phyloP scores from a whole-genome alignment of 371 early-diverging fungal species.

The Batkoa obscura region DNA sequence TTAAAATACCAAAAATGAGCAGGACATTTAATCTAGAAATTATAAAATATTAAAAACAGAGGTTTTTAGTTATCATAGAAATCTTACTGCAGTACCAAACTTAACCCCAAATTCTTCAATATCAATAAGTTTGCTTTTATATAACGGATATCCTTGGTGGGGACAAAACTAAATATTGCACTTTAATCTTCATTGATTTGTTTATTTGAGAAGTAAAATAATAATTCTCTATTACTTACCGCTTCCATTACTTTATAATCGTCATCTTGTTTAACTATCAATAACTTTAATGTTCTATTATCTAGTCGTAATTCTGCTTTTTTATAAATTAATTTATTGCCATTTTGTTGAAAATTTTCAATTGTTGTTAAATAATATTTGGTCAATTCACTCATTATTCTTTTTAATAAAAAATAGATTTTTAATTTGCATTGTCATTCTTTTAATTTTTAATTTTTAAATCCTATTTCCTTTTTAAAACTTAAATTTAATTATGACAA shows the following conservation, averaged over 20 bases:
- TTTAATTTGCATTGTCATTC: no score
- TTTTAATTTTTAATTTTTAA: no score
- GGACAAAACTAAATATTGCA: background rate
- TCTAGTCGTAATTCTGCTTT: background rate
- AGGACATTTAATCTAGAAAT: conserved; percentile 2
- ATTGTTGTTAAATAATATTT: no score
- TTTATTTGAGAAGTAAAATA: background rate
- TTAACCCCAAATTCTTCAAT: background rate
- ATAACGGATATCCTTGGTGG: background rate
- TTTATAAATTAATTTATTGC: background rate
- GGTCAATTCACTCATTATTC: no score
- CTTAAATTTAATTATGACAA: no score
- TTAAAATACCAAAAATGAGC: background rate
- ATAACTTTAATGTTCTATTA: background rate
- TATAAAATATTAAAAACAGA: background rate
- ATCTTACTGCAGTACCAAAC: background rate
- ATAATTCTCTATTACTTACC: background rate
- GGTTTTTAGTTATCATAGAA: background rate
- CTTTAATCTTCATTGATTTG: background rate
- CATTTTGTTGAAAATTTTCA: no score
- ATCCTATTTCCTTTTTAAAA: no score
- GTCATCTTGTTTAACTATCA: background rate
- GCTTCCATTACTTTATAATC: background rate
- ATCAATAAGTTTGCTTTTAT: background rate
- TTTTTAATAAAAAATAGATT: no score